phyloP scores from a whole-genome alignment of 2,329 filamentous ascomycete genomes.

The Samsoniella hepiali region DNA sequence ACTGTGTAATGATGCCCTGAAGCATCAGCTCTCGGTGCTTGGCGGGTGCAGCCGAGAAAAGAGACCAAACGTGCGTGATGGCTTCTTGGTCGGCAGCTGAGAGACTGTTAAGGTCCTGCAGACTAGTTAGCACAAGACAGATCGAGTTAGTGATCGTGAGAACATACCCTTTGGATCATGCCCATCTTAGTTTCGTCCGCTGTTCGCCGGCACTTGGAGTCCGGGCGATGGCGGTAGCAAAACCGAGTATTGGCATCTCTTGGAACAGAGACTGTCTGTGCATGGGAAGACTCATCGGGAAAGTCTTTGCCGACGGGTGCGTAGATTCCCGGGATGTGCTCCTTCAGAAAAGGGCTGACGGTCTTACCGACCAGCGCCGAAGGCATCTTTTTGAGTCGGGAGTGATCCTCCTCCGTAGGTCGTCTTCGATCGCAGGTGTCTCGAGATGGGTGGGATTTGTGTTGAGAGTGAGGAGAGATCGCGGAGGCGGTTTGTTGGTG shows the following conservation, averaged over 20 bases:
- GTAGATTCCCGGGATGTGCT: slow-evolving; percentile 87
- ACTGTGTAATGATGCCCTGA: slow-evolving; percentile 92
- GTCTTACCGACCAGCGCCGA: slow-evolving; percentile 70
- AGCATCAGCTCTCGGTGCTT: slow-evolving; percentile 96
- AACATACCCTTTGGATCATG: slow-evolving; percentile 76
- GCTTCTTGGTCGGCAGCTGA: slow-evolving; percentile 86
- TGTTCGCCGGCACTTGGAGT: slow-evolving; percentile 87
- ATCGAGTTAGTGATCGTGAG: not conserved
- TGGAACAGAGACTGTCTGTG: slow-evolving; percentile 20
- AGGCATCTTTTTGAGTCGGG: slow-evolving; percentile 55
- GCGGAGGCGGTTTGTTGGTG: slow-evolving; percentile 4
- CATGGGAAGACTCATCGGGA: slow-evolving; percentile 27
- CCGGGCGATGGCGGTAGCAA: slow-evolving; percentile 92
- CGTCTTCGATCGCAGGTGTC: slow-evolving; percentile 51
- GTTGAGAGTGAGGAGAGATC: slow-evolving; percentile 6
- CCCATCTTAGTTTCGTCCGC: slow-evolving; percentile 97
- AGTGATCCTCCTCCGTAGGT: slow-evolving; percentile 47
- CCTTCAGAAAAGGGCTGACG: slow-evolving; percentile 82
- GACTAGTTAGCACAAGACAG: slow-evolving; percentile 5
- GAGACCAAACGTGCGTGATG: slow-evolving; percentile 95
- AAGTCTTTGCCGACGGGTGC: slow-evolving; percentile 67
- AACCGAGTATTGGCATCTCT: slow-evolving; percentile 77
- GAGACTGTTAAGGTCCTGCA: slow-evolving; percentile 74
- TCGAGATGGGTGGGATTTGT: slow-evolving; percentile 23
- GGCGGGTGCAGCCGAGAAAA: slow-evolving; percentile 91